A percentile compares a stretch with the other conserved stretches of the same genome.
These are phyloP conservation scores for Toxicodendron radicans DNA, from an alignment of 345 rosid genomes.

Conservation along the genomic window DNA sequence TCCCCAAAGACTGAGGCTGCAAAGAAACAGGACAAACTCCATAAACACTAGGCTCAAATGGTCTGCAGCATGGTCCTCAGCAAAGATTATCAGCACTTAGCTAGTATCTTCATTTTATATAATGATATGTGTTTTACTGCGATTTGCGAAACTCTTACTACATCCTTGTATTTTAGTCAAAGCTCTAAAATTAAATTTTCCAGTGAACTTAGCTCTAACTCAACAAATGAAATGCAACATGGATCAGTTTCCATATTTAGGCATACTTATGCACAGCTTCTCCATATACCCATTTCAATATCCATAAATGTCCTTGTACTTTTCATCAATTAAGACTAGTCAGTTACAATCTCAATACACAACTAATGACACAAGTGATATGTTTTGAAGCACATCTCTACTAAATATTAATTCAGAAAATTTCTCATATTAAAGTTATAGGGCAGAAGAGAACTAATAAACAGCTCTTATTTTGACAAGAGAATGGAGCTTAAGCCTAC, in stretches of 20 bases:
- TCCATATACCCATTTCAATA: background rate
- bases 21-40: conserved; percentile 14
- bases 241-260: background rate
- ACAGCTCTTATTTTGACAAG: conserved; percentile 6
- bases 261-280: background rate
- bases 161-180: background rate
- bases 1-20: conserved; percentile 92
- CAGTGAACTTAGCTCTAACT: background rate
- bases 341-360: background rate
- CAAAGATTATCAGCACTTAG: background rate
- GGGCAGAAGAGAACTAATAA: conserved; percentile 14
- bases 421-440: background rate
- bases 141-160: background rate
- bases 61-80: background rate
- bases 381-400: background rate
- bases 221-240: background rate
- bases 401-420: background rate
- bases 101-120: background rate
- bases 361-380: background rate
- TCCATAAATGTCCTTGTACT: background rate
- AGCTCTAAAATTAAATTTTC: background rate
- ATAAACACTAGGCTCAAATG: background rate
- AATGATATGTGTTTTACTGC: background rate
- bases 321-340: background rate
- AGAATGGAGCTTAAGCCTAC: conserved; percentile 32